Conservation (phyloP, 495 filamentous ascomycete species). For the Podospora sp. region DNA sequence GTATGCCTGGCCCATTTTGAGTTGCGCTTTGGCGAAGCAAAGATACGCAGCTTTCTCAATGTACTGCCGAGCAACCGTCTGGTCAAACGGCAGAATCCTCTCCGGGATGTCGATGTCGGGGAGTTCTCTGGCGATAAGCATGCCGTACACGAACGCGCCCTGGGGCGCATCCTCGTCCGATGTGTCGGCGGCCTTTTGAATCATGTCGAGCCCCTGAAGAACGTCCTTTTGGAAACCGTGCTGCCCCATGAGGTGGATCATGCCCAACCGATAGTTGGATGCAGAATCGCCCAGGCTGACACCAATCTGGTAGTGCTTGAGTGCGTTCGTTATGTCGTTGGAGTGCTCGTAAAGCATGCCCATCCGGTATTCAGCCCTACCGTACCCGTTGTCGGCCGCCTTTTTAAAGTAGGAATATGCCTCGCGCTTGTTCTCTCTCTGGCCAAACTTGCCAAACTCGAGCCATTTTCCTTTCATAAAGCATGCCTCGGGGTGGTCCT, state of each 20-base stretch:
- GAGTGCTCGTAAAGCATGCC: conserved; percentile 97
- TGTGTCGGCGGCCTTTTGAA: conserved; percentile 77
- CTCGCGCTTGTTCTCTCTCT: conserved; percentile 87
- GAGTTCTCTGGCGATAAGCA: conserved; percentile 88
- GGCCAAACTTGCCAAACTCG: conserved; percentile 95
- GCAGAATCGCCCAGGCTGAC: conserved; percentile 81
- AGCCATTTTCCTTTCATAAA: conserved; percentile 97
- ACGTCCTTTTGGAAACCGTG: conserved; percentile 85
- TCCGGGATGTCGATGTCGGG: conserved; percentile 82
- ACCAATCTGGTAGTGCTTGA: conserved; percentile 83
- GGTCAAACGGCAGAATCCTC: conserved; percentile 69
- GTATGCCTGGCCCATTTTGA: conserved; percentile 96
- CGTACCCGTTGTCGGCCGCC: conserved; percentile 87
- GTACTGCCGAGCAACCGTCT: conserved; percentile 75
- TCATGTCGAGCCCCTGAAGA: conserved; percentile 74
- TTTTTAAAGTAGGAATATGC: conserved; percentile 83
- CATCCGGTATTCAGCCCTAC: conserved; percentile 93
- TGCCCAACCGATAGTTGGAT: conserved; percentile 91
- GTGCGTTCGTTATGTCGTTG: conserved; percentile 86
- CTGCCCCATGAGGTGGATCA: conserved; percentile 96
- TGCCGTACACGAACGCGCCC: conserved; percentile 94
- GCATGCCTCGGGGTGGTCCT: conserved; percentile 90
- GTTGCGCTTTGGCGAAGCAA: conserved; percentile 93
- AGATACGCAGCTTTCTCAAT: conserved; percentile 97
- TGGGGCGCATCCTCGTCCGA: conserved; percentile 98